Evolutionary conservation across 2,329 filamentous ascomycete species (phyloP).

Genomic region (Mariannaea elegans): DNA sequence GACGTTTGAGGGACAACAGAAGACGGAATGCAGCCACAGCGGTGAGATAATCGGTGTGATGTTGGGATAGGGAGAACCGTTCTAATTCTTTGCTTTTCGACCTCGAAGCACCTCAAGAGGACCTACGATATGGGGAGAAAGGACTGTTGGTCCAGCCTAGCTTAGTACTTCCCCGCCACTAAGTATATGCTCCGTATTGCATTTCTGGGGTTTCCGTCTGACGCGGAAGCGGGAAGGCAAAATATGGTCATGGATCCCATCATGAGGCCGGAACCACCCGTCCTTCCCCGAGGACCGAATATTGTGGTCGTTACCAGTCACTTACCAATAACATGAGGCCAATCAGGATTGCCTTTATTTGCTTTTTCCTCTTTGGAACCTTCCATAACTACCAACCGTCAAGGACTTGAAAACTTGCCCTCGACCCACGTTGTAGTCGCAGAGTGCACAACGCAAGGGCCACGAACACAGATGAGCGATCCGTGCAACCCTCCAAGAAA

Average conservation of each 20-base stretch:
- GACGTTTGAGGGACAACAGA: neutral
- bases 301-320: neutral
- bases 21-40: too few relatives aligned
- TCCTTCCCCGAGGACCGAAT: constrained; percentile 1
- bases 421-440: neutral
- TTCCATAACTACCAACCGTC: too few relatives aligned
- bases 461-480: neutral
- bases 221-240: constrained; percentile 12
- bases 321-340: neutral
- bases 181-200: neutral
- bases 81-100: too few relatives aligned
- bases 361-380: neutral
- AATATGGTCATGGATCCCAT: constrained; percentile 18
- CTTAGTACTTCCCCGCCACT: neutral
- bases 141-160: neutral
- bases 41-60: too few relatives aligned
- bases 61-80: too few relatives aligned
- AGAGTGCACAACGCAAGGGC: neutral
- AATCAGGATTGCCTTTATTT: neutral
- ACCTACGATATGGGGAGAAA: too few relatives aligned
- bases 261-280: constrained; percentile 3
- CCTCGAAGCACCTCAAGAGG: too few relatives aligned
- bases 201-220: constrained; percentile 10
- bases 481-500: neutral
- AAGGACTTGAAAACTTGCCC: too few relatives aligned